Evolutionary conservation across 371 early-diverging fungal genomes (phyloP), one percentile per base, ranked within the genome.

Genomic region (Blastocladiella emersonii): DNA sequence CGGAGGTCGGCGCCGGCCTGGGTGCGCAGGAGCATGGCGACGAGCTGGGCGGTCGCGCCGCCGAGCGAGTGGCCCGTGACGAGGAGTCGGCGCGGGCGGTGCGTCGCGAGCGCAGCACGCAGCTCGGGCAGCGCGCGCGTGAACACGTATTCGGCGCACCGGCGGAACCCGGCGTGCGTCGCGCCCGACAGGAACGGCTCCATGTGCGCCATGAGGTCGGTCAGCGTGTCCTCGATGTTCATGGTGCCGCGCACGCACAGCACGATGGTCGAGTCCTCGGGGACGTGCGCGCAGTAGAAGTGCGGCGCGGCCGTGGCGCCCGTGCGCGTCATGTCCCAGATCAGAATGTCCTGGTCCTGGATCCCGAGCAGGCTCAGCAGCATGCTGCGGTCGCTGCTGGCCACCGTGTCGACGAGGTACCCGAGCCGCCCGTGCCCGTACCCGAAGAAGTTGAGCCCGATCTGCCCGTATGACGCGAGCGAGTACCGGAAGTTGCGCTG

Each of bases 31-130:
- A 41, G 7, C 59, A 59, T 41, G 43, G 25, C 59, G 6, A 25
- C 59, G 6, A 59, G 37, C 8, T 32, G 35, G 8, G 37, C 59
- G 36, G 19, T 25, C 37, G 59, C 34, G 13, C 59, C 59, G 32
- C 59, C 59, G 30, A 59, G 34, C 27, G 59, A 59, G 32, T 59
- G 59, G 37, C 59, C 59, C n/a, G 59, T 59, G 30, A 59, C 13
- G 30, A 59, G 10, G 5, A 59, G 59, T 2, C 32, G n/a, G 0
- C 27, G 35, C 44, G 59, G 59, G 23, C 25, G 37, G 37, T 59
- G 21, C 37, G 3, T n/a, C 30, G 41, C 41, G 13, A 59, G 37
- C 12, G 43, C 41, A 8, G 34, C n/a, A 4, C 32, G n/a, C 37
- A 59, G 25, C 2, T 34, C 35, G 15, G 59, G 36, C 36, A 59